Evolutionary conservation across 371 early-diverging fungal genomes (phyloP), one percentile per base, ranked within the genome.

Genomic region (Conidiobolus incongruus): DNA sequence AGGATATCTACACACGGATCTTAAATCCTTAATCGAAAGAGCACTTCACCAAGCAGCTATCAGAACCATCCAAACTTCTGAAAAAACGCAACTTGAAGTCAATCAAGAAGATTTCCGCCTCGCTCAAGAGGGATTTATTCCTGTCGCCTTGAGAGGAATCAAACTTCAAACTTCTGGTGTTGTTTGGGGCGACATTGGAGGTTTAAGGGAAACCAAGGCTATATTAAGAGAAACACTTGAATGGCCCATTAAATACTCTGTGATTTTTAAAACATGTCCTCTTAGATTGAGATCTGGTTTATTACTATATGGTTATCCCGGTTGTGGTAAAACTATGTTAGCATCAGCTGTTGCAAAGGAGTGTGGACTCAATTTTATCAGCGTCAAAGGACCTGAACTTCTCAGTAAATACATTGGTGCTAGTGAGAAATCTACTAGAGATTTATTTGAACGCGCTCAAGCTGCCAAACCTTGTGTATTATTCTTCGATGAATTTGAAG

Each of bases 401-500:
- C 56, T 97, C 26, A 92, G 83, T 63, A 97, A 92, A 68, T 97
- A 91, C 52, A 91, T 94, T 55, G 98, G 98, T 49, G 81, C 82
- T 16, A 79, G 80, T 61, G 89, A 89, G 52, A 77, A 82, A 49
- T 70, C 74, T 0, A 79, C 81, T 17, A 70, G 97, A 36, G 82
- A 90, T 53, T 58, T 97, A 4, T 97, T 97, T 67, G 82, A 87
- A 45, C 70, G 85, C 40, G 95, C 98, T 1, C 75, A 80, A 55
- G 77, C 84, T 28, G 90, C 76, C 17, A 78, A 71, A 54, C 95
- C 89, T 20, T 91, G 84, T 49, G 70, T 85, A 0, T 55, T 91
- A 26, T 88, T 91, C 55, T 94, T 94, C 66, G 98, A 97, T 60
- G 98, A 97, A 57, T 91, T 97, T 65, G 98, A 97, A 60, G 76